Evolutionary conservation across 2,329 filamentous ascomycete genomes (phyloP).

Genomic region (Nemania serpens): DNA sequence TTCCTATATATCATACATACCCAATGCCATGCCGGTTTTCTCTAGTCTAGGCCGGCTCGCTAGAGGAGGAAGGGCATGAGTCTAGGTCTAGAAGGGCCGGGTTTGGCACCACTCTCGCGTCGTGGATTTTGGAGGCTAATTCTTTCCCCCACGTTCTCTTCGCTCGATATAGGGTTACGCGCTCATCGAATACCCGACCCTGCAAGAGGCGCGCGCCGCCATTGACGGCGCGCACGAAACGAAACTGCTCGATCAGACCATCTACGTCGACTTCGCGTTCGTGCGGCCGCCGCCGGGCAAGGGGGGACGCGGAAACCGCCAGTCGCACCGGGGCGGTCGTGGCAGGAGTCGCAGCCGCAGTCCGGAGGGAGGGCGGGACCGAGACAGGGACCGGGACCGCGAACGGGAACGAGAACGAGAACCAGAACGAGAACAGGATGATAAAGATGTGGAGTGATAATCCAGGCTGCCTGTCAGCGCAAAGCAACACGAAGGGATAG

Average conservation of each 20-base stretch:
- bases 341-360: constrained; percentile 55
- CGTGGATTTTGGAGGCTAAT: constrained; percentile 10
- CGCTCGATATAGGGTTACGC: constrained; percentile 73
- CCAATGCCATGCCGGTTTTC: too few relatives aligned
- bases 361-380: constrained; percentile 41
- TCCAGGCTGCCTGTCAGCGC: not conserved
- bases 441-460: constrained; percentile 19
- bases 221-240: constrained; percentile 79
- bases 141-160: not conserved
- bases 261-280: constrained; percentile 83
- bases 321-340: constrained; percentile 43
- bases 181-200: constrained; percentile 80
- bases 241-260: constrained; percentile 80
- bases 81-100: too few relatives aligned
- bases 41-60: too few relatives aligned
- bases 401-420: constrained; percentile 26
- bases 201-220: constrained; percentile 78
- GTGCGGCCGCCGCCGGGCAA: constrained; percentile 76
- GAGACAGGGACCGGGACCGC: constrained; percentile 12
- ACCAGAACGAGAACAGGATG: constrained; percentile 33
- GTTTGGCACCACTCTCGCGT: too few relatives aligned
- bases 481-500: not conserved
- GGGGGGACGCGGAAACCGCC: constrained; percentile 48
- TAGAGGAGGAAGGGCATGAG: too few relatives aligned
- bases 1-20: too few relatives aligned